A percentile compares a stretch with the other conserved stretches of the same genome.
phyloP scores from a whole-genome alignment of 2,329 filamentous ascomycete species.

The Polychaeton citri region DNA sequence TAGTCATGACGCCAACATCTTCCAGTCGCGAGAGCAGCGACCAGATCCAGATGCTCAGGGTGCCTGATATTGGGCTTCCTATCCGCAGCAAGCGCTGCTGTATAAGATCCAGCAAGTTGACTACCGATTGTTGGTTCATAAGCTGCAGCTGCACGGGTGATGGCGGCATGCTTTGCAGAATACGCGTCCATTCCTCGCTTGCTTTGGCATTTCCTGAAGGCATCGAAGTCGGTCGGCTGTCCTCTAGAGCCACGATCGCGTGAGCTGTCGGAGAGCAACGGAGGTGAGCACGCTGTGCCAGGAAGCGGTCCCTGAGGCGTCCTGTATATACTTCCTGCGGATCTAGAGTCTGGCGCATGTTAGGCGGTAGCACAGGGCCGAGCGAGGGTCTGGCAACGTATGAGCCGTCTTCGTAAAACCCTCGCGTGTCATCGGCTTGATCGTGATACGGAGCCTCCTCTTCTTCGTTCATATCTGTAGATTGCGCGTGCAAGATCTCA shows the following conservation, averaged over 20 bases:
- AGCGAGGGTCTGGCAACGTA: conserved; percentile 51
- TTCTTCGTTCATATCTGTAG: conserved; percentile 20
- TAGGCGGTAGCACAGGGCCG: conserved; percentile 12
- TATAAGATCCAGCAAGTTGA: conserved; percentile 52
- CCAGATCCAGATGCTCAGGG: conserved; percentile 77
- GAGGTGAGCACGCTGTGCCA: conserved; percentile 49
- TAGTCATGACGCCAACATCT: conserved; percentile 54
- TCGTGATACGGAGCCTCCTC: conserved; percentile 13
- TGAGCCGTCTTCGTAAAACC: conserved; percentile 65
- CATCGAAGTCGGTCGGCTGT: conserved; percentile 40
- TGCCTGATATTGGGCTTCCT: conserved; percentile 41
- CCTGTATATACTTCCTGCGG: conserved; percentile 56
- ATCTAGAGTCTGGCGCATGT: conserved; percentile 12
- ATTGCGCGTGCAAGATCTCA: conserved; percentile 11
- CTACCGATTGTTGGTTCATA: conserved; percentile 49
- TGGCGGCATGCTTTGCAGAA: conserved; percentile 29
- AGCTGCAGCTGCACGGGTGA: conserved; percentile 36
- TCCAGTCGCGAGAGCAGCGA: conserved; percentile 63
- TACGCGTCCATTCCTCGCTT: conserved; percentile 41
- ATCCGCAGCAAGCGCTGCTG: conserved; percentile 43
- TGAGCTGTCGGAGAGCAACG: conserved; percentile 40
- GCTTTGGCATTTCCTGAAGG: conserved; percentile 40
- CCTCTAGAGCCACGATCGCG: conserved; percentile 40
- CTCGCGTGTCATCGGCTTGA: conserved; percentile 38
- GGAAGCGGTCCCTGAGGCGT: conserved; percentile 52